Percentiles rank a stretch among this genome's conserved stretches.
These are phyloP conservation scores for Lichtheimia corymbifera DNA, from an alignment of 371 early-diverging fungal genomes.

Conservation along the genomic window DNA sequence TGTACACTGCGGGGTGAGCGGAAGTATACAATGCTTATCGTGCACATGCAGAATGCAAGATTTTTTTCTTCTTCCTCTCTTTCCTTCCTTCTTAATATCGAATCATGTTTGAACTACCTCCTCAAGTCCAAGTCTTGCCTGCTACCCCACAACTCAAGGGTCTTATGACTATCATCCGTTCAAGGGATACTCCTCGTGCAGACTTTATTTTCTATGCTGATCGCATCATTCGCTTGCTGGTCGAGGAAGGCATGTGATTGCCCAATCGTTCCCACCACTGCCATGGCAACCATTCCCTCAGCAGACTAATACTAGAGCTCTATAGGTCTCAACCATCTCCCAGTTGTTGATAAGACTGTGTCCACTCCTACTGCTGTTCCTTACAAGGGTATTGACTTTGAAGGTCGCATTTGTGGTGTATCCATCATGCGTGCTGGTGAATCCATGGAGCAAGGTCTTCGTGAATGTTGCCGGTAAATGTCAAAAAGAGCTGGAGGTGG, in stretches of 20 bases:
- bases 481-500: background rate
- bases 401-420: constrained; percentile 93
- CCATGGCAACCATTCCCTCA: background rate
- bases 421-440: constrained; percentile 96
- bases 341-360: constrained; percentile 78
- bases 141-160: constrained; percentile 82
- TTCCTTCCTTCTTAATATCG: background rate
- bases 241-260: constrained; percentile 4
- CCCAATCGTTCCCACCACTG: background rate
- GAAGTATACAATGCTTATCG: too few relatives aligned
- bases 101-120: constrained; percentile 35
- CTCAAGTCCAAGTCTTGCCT: constrained; percentile 70
- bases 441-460: constrained; percentile 90
- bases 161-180: constrained; percentile 85
- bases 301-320: background rate
- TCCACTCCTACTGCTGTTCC: constrained; percentile 75
- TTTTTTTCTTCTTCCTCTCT: constrained; percentile 12
- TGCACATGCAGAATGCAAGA: background rate
- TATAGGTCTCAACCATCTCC: constrained; percentile 85
- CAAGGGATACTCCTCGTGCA: constrained; percentile 74
- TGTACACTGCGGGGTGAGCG: too few relatives aligned
- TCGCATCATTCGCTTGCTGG: constrained; percentile 88
- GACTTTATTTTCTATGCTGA: constrained; percentile 95
- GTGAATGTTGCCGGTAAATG: constrained; percentile 81
- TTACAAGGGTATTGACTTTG: constrained; percentile 77